Evolutionary conservation across 2,329 filamentous ascomycete genomes (phyloP), one percentile per base, ranked within the genome.

Genomic region (Lasiodiplodia gonubiensis): DNA sequence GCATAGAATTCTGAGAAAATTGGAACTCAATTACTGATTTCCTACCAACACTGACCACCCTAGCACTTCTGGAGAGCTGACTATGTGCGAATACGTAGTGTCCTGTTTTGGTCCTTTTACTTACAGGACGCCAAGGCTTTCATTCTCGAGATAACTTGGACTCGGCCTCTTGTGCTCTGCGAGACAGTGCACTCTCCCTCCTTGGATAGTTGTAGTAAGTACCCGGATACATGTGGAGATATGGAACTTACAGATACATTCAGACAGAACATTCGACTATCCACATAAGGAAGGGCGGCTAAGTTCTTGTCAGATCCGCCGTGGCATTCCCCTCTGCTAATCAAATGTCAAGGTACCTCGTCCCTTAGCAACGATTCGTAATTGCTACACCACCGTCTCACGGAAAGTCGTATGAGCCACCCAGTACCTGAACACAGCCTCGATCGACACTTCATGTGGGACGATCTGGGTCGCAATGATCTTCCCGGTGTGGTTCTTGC

Each of bases 391-490:
- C 27, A 25, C 25, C 42, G 51, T 18, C 3, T 23, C 42, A 61
- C 51, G 23, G 16, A 49, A 42, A 8, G 49, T 25, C 21, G 48
- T 49, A 27, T n/a, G 42, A 51, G 42, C n/a, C 23, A 46, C 18
- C n/a, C 39, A 60, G 16, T 11, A 27, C 57, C 18, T 51, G 3
- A 16, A 30, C 16, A 48, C 37, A 18, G 14, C 23, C 6, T 39
- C 57, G 57, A 61, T 42, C 57, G 57, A 61, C 57, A 51, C 35
- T 51, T 61, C 42, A n/a, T 23, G 57, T 61, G 57, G 57, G 42
- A 61, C 57, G 48, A 11, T 12, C 18, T 30, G 42, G 25, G 42
- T 33, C 27, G 23, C 37, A 42, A 49, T 46, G 57, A 60, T 60
- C 55, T 59, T 21, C 39, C 52, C 35, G 7, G 54, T 23, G 39